Conservation (phyloP, 192 early-diverging fungal species). For the Paraglomus brasilianum region DNA sequence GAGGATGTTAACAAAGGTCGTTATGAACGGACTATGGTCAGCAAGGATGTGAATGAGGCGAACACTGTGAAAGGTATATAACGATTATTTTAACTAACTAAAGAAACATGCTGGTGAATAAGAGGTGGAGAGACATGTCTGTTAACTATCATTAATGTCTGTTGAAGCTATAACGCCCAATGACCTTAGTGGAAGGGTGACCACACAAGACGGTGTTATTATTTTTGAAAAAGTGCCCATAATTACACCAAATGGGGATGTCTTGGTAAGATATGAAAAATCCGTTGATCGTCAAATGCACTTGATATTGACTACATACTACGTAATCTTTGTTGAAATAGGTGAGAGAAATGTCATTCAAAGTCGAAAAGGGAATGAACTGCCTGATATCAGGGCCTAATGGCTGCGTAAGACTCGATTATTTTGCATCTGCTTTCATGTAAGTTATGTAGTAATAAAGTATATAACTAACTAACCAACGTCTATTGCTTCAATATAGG, state of each 20-base stretch:
- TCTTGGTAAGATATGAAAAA: conserved; percentile 48
- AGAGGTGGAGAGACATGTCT: not conserved
- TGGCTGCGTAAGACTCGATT: conserved; percentile 38
- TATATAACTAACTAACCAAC: no score
- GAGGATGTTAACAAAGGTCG: conserved; percentile 54
- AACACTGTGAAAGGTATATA: conserved; percentile 37
- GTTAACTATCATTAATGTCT: conserved; percentile 18
- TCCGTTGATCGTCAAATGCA: no score
- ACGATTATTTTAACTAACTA: not conserved
- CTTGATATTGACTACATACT: no score
- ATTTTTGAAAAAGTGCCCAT: conserved; percentile 76
- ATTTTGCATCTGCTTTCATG: not conserved
- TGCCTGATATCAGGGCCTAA: conserved; percentile 70
- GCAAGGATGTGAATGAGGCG: conserved; percentile 37
- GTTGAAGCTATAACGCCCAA: conserved; percentile 44
- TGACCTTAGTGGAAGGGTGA: conserved; percentile 51
- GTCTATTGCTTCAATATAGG: conserved; percentile 31
- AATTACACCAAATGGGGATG: conserved; percentile 71
- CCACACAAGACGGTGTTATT: conserved; percentile 54
- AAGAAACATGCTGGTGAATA: no score
- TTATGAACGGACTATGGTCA: conserved; percentile 56
- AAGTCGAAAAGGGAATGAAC: conserved; percentile 70
- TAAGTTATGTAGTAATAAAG: not conserved
- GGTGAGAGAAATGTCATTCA: conserved; percentile 70
- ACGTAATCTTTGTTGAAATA: no score